Base-by-base conservation (phyloP, 768 basidiomycete genomes). In the Neoboletus brunneissimus region DNA sequence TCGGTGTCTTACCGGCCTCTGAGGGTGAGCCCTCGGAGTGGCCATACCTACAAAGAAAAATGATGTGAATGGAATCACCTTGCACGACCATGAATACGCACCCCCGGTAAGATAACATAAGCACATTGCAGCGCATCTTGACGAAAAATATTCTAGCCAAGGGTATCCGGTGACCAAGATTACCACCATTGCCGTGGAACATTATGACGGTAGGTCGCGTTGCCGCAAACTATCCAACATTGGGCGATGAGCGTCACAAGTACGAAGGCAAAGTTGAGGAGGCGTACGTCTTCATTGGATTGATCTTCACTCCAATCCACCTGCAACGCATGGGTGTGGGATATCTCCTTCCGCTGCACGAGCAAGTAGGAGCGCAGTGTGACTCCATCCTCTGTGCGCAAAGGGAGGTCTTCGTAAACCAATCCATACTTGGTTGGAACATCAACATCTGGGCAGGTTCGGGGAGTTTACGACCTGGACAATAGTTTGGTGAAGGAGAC, bases 101-200 rank as follows among this genome's bases (percentile, higher is more conserved):
- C 89, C 94, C 94, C 66, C 96, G 77, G 68, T 99, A 99, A 47
- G 90, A 94, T 56, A 96, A 75, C 88, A 98, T 93, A 40, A 98
- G 75, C 4, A 97, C 93, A 67, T 98, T 98, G 71, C 94, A 97
- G 16, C 91, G 80, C 84, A 93, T 86, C 65, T 84, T 83, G 46
- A 83, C 73, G 66, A 81, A 91, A 67, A 98, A 96, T 34, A 92
- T 81, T 48, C 82, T 81, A 0, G 90, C 95, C 27, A 97, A 76
- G 2, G 94, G 96, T 67, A 98, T 81, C 25, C 96, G 82, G 67
- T 98, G 96, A 1, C 96, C 95, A 38, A 85, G 77, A 62, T 92
- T 93, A 15, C 90, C 90, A 0, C 85, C 89, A 64, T 91, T 91
- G 8, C 96, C 96, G 63, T 98, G 95, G 54, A 97, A 93, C 85